Base-by-base conservation (phyloP, 257 asterid genomes). In the Lithospermum erythrorhizon region DNA sequence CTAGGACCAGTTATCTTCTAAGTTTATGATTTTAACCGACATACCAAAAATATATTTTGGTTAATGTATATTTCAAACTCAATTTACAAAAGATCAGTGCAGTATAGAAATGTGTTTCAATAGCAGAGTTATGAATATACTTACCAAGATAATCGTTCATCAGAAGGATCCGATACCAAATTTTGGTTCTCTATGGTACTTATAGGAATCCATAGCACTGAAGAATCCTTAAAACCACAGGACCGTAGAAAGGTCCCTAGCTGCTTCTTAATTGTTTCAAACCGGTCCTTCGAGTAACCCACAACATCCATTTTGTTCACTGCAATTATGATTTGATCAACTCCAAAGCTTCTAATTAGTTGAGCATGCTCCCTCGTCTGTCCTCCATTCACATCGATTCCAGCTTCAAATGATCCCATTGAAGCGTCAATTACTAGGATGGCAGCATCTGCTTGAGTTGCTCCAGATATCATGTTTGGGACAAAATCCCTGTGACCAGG, bases 371-470 rank as follows among this genome's bases (percentile, higher is more conserved):
- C 98, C 78, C 79, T 86, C 2, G 98, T 93, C 76, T 93, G 98
- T 56, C 98, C 98, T 73, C 89, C 83, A 16, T 56, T 61, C 67
- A 85, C 83, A 81, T 86, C 87, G 60, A 93, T 79, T 55, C 97
- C 98, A 4, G 95, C 83, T 83, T 93, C 98, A 76, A 93, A 93
- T 27, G 98, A 80, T 68, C 97, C 98, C 22, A 70, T 45, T 41
- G 96, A 86, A 77, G 97, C 96, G 78, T 93, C 98, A 58, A 89
- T 75, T 54, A 89, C 98, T 9, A 93, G 77, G 67, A 93, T 75
- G 37, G 97, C 98, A 70, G 97, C 98, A 86, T 93, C 98, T 64
- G 98, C 98, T 79, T 93, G 98, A 23, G 96, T 84, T 76, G 99
- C 95, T 71, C 99, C 99, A 21, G 99, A 79, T 72, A 93, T 93